phyloP scores from a whole-genome alignment of 345 rosid species.

The Citrus maxima region DNA sequence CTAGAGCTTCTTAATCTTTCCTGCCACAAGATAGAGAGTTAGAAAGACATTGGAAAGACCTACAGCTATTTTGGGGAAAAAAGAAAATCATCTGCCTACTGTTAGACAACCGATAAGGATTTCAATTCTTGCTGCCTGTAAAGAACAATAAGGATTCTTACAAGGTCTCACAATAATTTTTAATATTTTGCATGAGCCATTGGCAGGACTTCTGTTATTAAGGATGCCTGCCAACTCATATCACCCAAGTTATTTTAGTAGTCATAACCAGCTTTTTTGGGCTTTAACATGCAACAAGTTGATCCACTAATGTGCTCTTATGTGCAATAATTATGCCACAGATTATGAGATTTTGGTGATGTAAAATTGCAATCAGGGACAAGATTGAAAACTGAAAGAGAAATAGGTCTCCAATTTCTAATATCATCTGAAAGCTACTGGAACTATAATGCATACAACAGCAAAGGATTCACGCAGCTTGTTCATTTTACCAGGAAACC shows the following conservation, averaged over 20 bases:
- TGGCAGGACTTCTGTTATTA: too few relatives aligned
- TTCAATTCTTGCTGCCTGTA: too few relatives aligned
- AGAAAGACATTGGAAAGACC: not conserved
- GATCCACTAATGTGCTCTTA: too few relatives aligned
- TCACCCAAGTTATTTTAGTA: too few relatives aligned
- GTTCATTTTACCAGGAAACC: not conserved
- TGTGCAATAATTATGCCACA: too few relatives aligned
- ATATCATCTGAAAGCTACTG: not conserved
- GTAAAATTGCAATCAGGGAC: not conserved
- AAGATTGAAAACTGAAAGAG: not conserved
- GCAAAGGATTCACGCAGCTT: not conserved
- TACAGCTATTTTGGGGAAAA: not conserved
- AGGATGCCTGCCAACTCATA: too few relatives aligned
- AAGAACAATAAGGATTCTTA: too few relatives aligned
- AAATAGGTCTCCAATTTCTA: not conserved
- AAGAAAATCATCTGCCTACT: not conserved
- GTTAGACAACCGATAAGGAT: not conserved
- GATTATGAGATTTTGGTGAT: not conserved
- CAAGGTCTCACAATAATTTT: too few relatives aligned
- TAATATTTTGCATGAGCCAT: too few relatives aligned
- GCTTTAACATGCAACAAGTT: too few relatives aligned
- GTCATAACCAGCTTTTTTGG: too few relatives aligned
- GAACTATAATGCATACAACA: not conserved
- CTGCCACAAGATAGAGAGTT: conserved; percentile 14
- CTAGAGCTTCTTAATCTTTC: conserved; percentile 13